Conservation (phyloP, 495 filamentous ascomycete species). For the Penicillium steckii region DNA sequence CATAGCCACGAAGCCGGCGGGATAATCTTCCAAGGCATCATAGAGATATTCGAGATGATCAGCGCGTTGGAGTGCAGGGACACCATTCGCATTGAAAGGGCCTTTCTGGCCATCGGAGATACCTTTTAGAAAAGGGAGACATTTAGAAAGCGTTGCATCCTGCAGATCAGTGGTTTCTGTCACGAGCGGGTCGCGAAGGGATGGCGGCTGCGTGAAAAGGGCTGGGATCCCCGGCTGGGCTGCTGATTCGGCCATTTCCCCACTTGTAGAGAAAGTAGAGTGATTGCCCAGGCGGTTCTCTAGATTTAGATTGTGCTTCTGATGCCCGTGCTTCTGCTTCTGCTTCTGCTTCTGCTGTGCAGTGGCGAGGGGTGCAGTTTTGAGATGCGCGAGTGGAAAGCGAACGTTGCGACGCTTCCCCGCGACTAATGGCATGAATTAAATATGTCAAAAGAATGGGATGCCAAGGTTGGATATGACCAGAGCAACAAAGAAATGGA, state of each 20-base stretch:
- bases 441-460: background rate
- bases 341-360: slow-evolving; percentile 5
- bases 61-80: slow-evolving; percentile 68
- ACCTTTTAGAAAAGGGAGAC: slow-evolving; percentile 64
- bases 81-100: slow-evolving; percentile 63
- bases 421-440: slow-evolving; percentile 37
- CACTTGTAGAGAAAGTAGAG: background rate
- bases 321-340: too few species aligned
- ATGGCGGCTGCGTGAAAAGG: slow-evolving; percentile 62
- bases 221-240: slow-evolving; percentile 52
- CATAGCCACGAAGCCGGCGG: slow-evolving; percentile 60
- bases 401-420: slow-evolving; percentile 45
- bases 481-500: background rate
- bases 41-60: slow-evolving; percentile 77
- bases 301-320: slow-evolving; percentile 2
- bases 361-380: slow-evolving; percentile 12
- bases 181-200: slow-evolving; percentile 63
- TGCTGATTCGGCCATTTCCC: slow-evolving; percentile 22
- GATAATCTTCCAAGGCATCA: slow-evolving; percentile 61
- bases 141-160: slow-evolving; percentile 62
- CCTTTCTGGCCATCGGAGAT: slow-evolving; percentile 37
- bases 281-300: slow-evolving; percentile 2
- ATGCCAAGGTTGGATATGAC: background rate
- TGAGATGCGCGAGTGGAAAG: slow-evolving; percentile 19
- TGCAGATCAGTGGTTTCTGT: slow-evolving; percentile 71